Base-by-base conservation (phyloP, 2,329 filamentous ascomycete genomes). In the Xylaria sp. region DNA sequence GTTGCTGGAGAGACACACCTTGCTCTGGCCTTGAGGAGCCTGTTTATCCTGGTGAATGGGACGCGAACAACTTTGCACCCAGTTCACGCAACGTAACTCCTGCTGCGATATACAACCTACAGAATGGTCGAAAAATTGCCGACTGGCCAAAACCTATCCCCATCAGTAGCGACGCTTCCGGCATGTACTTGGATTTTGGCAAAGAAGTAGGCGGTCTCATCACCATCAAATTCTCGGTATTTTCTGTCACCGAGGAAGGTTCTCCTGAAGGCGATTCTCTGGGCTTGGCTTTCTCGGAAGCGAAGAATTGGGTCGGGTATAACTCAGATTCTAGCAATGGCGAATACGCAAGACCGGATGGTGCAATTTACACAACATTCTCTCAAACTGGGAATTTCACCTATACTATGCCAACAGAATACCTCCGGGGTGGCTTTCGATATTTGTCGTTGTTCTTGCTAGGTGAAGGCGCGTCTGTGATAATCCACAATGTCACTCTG, bases 11-110 rank as follows among this genome's bases (percentile, higher is more conserved):
- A 61, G 72, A 86, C 57, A 83, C 82, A 1, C 71, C 78, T 19
- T 89, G 87, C 69, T 82, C 77, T 19, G 81, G 81, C 3, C 81
- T 84, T 3, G 70, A 71, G 9, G 72, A 80, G 5, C 71, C 82
- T 6, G 79, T 85, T 0, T 89, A 88, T 64, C 78, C 80, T 2
- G 86, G 86, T 0, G 73, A 75, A 15, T 89, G 87, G 86, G 82
- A 89, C 33, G 72, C 78, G 0, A 83, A 86, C 67, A 88, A 85
- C 51, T 87, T 81, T 66, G 82, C 86, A 1, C 85, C 86, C 0
- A 58, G 75, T 5, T 83, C 83, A 2, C 78, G 87, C 37, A 83
- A 73, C 4, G 78, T 87, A 2, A 69, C 71, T 3, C 86, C 86
- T 1, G 73, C 73, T 45, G 78, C 74, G 15, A 75, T 82, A 19